Conservation (phyloP, 2,329 filamentous ascomycete genomes). For the Pleurostoma richardsiae region DNA sequence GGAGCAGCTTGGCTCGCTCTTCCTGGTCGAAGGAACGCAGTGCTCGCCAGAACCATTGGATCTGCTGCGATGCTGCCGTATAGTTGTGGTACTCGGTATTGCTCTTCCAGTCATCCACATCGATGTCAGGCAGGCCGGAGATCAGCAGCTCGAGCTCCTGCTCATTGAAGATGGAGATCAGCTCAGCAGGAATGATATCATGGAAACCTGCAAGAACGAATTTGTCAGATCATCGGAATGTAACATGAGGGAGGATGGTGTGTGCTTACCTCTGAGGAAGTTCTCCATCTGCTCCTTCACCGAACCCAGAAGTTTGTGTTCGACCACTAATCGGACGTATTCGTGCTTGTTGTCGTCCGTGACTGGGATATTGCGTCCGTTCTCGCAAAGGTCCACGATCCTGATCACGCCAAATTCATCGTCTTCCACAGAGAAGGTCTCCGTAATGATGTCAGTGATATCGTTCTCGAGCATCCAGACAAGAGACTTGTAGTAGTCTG, state of each 20-base stretch:
- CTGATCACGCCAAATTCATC: constrained; percentile 90
- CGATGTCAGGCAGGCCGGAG: constrained; percentile 93
- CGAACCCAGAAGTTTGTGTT: constrained; percentile 86
- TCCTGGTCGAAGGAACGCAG: constrained; percentile 98
- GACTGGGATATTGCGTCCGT: constrained; percentile 87
- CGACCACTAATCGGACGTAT: constrained; percentile 89
- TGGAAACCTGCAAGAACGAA: constrained; percentile 66
- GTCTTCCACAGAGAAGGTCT: constrained; percentile 91
- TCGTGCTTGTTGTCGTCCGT: constrained; percentile 99
- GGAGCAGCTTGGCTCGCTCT: constrained; percentile 91
- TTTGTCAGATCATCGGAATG: no score
- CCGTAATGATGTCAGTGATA: constrained; percentile 94
- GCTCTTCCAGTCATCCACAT: constrained; percentile 98
- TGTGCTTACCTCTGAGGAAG: constrained; percentile 70
- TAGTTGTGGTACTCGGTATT: constrained; percentile 99
- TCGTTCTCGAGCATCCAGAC: constrained; percentile 99
- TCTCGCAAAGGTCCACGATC: constrained; percentile 78
- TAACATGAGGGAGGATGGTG: not conserved
- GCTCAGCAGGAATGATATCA: constrained; percentile 90
- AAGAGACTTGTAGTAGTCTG: constrained; percentile 98
- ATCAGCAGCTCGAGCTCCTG: constrained; percentile 96
- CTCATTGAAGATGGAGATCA: constrained; percentile 97
- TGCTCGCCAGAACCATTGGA: constrained; percentile 99
- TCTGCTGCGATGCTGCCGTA: constrained; percentile 86
- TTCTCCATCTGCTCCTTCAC: constrained; percentile 92